Base-by-base conservation (phyloP, 805 yeast genomes). In the Myxozyma nipponensis region DNA sequence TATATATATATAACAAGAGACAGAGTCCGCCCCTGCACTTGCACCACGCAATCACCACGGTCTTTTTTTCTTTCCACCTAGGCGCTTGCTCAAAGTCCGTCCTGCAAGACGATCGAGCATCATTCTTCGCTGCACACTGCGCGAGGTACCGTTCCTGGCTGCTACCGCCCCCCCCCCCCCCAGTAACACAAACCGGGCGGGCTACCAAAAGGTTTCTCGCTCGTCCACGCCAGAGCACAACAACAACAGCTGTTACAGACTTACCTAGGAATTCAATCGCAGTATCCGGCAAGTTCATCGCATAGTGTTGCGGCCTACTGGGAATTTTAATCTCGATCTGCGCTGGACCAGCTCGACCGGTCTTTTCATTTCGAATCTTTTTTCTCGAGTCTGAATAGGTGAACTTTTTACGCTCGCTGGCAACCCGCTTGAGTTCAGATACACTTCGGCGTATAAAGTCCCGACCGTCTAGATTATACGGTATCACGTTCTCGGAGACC, bases 271-370 rank as follows among this genome's bases (percentile, higher is more conserved):
- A 93, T 18, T 83, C 82, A 21, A 93, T 72, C 0, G 98, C 97
- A 40, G 89, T 77, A 63, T 88, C 98, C 2, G 99, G 99, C 49
- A 93, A 75, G 64, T 93, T 93, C 98, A 93, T 93, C 9, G 88
- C 95, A 62, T 81, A 93, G 63, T 89, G 90, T 40, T 79, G 67
- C 58, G 79, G 75, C 58, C 72, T 73, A 25, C 67, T 66, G 1
- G 96, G 76, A 25, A 58, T 40, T 21, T 43, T 87, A 28, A 57
- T n/a, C 17, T 10, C 15, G 21, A 35, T n/a, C 21, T 18, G 6
- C n/a, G 38, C 38, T 7, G 38, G 21, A 17, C 9, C 50, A 9
- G 18, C 26, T 51, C 72, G 66, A 39, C 65, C 44, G 50, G 72
- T 55, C 39, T 52, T 49, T 46, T 76, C 63, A 56, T 77, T 62